phyloP scores from a whole-genome alignment of 192 early-diverging fungal species.

The Podila minutissima region DNA sequence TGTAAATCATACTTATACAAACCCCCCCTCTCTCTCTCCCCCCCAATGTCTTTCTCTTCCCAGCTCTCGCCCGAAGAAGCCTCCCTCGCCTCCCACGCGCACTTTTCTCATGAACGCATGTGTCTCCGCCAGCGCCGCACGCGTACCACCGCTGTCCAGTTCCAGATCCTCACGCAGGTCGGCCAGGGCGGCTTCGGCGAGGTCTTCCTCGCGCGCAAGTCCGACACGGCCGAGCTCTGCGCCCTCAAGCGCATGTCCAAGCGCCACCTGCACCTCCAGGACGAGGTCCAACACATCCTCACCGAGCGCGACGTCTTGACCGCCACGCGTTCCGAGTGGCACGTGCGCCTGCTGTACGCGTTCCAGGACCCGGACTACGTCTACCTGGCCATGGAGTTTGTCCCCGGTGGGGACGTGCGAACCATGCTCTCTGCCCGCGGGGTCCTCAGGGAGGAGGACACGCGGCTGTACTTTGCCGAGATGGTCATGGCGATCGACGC shows the following conservation, averaged over 20 bases:
- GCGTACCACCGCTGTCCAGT: conserved; percentile 71
- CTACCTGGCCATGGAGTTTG: conserved; percentile 82
- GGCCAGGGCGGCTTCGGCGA: conserved; percentile 87
- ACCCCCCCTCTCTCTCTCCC: background rate
- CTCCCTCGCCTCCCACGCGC: conserved; percentile 65
- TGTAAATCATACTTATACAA: background rate
- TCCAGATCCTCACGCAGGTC: conserved; percentile 76
- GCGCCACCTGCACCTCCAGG: conserved; percentile 71
- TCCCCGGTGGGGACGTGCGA: conserved; percentile 74
- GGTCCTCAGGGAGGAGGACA: conserved; percentile 73
- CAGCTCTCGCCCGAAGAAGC: conserved; percentile 60
- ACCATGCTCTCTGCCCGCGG: conserved; percentile 75
- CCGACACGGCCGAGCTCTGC: conserved; percentile 80
- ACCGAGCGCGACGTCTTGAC: conserved; percentile 81
- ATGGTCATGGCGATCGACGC: conserved; percentile 81
- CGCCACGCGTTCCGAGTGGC: conserved; percentile 70
- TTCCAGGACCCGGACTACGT: conserved; percentile 81
- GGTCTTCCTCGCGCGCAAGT: conserved; percentile 80
- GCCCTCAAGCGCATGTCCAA: conserved; percentile 87
- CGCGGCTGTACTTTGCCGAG: conserved; percentile 86
- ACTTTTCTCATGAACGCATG: conserved; percentile 66
- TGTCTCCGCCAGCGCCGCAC: conserved; percentile 74
- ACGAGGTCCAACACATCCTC: conserved; percentile 79
- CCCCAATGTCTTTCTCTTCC: background rate
- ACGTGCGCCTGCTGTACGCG: conserved; percentile 76